A percentile compares a stretch with the other conserved stretches of the same genome.
Evolutionary conservation across 2,329 filamentous ascomycete species (phyloP).

Genomic region (Ophiognomonia clavigignenti-juglandacearum): DNA sequence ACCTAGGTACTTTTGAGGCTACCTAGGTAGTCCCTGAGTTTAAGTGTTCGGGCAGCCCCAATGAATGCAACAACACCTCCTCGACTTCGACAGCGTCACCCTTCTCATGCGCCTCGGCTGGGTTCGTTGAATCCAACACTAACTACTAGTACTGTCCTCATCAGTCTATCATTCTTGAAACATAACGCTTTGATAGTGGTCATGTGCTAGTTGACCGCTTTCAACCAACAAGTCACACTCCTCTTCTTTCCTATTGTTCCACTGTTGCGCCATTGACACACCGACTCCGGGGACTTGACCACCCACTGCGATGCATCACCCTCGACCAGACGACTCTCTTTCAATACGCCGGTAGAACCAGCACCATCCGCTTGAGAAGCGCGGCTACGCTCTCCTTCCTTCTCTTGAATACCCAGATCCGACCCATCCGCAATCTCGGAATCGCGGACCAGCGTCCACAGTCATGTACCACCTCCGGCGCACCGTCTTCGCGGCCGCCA

Average conservation of each 20-base stretch:
- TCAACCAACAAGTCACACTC: not conserved
- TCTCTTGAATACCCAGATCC: not conserved
- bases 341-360: slow-evolving; percentile 6
- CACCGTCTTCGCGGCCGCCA: slow-evolving; percentile 30
- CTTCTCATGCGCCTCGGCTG: too few relatives aligned
- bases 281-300: not conserved
- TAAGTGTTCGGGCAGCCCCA: too few relatives aligned
- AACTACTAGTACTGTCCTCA: not conserved
- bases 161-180: not conserved
- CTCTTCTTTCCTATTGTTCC: not conserved
- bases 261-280: too few relatives aligned
- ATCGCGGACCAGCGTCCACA: not conserved
- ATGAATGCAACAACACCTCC: not conserved
- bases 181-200: slow-evolving; percentile 1
- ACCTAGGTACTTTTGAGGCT: too few relatives aligned
- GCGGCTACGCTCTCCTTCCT: not conserved
- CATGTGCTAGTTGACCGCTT: slow-evolving; percentile 7
- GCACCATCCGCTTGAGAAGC: slow-evolving; percentile 1
- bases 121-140: not conserved
- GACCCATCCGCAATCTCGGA: not conserved
- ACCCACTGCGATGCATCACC: slow-evolving; percentile 5
- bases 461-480: slow-evolving; percentile 48
- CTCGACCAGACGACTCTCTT: not conserved
- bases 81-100: not conserved
- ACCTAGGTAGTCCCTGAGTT: too few relatives aligned